Base-by-base conservation (phyloP, 352 stramenopile species). In the Elongisporangium senticosum region DNA sequence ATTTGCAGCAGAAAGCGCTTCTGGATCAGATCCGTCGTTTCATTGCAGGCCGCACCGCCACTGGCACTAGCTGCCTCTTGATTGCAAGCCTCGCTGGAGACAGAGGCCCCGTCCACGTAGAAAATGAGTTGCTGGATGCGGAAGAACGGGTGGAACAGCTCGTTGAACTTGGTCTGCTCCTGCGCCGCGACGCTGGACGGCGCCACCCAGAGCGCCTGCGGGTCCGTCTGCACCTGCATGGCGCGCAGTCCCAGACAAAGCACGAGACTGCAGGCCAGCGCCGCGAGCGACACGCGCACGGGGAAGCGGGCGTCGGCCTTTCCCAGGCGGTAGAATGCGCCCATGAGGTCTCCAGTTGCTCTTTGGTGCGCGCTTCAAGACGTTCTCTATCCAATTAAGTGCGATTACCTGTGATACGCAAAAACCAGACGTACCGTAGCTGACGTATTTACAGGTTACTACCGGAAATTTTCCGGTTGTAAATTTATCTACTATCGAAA, bases 121-220 rank as follows among this genome's bases (percentile, higher is more conserved):
- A 95, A 93, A 59, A 95, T 91, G 65, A 95, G 72, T 59, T 95
- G 86, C 61, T 95, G 61, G 56, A 95, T 72, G 71, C 86, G 83
- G 68, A 91, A 95, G 71, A 95, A 95, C 43, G 86, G 80, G 21
- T 76, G 74, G 63, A 95, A 95, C 56, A 90, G 76, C 59, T 77
- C 65, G 63, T 93, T 75, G 71, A 95, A 93, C 67, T 71, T 78
- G 60, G 21, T 51, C 59, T 95, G 82, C 52, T 95, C 83, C 24
- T 58, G 66, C 22, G 79, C 77, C 2, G 86, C 80, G 28, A 75
- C 68, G 50, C 75, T 90, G 58, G 68, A 56, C 0, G 81, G 82
- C 47, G 86, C 64, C 48, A 95, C 86, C 86, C 86, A 95, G 20
- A 95, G 77, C 59, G 75, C 75, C 63, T 95, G 83, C 15, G 86